phyloP scores from a whole-genome alignment of 2,329 filamentous ascomycete species.

The Rhynchosporium agropyri region DNA sequence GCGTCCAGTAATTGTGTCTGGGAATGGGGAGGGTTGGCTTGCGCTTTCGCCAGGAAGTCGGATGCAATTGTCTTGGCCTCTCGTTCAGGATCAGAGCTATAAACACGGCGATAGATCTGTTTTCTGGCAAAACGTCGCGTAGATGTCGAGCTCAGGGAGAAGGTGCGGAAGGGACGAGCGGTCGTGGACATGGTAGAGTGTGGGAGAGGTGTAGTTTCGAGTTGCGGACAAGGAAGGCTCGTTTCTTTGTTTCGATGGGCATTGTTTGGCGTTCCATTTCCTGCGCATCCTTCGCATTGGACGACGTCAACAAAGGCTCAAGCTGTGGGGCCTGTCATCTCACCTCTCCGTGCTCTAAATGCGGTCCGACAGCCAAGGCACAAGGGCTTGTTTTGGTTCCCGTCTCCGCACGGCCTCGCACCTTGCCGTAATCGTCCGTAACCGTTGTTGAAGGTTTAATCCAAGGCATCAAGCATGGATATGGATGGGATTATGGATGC shows the following conservation, averaged over 20 bases:
- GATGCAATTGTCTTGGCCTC: constrained; percentile 44
- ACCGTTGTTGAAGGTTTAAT: constrained; percentile 5
- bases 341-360: neutral
- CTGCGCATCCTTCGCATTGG: neutral
- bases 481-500: too few species aligned
- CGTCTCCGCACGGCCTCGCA: constrained; percentile 3
- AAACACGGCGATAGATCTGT: constrained; percentile 24
- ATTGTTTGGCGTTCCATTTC: neutral
- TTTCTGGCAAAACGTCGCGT: neutral
- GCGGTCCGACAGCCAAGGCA: too few species aligned
- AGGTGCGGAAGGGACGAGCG: constrained; percentile 12
- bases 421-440: neutral
- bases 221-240: constrained; percentile 5
- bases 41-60: constrained; percentile 48
- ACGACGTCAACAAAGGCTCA: constrained; percentile 5
- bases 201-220: constrained; percentile 1
- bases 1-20: constrained; percentile 58
- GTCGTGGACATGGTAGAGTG: constrained; percentile 26
- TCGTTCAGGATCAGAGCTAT: constrained; percentile 22
- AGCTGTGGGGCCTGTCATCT: constrained; percentile 20
- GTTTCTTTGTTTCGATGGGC: constrained; percentile 7
- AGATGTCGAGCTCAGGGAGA: constrained; percentile 4
- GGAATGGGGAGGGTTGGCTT: constrained; percentile 46
- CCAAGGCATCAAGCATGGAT: neutral
- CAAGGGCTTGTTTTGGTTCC: neutral